These are phyloP conservation scores for Primulina eburnea DNA, from an alignment of 257 asterid species.

Conservation along the genomic window DNA sequence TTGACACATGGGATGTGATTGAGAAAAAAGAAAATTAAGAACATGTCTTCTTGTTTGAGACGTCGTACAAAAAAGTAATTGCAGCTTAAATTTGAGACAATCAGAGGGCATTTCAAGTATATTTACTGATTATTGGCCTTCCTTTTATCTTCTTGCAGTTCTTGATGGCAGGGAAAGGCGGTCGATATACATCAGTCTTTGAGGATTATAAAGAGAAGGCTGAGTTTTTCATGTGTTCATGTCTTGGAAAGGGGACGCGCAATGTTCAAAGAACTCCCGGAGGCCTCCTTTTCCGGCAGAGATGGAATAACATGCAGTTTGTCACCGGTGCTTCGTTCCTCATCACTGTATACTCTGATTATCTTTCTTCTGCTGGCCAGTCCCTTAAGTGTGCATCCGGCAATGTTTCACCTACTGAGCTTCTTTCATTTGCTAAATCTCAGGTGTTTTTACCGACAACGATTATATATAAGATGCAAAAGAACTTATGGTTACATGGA, in stretches of 20 bases:
- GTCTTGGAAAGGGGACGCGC: conserved; percentile 74
- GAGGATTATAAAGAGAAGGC: conserved; percentile 72
- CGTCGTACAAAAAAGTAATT: too few relatives aligned
- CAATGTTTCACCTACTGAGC: conserved; percentile 57
- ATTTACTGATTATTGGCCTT: neutral
- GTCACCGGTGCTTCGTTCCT: conserved; percentile 92
- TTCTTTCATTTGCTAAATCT: conserved; percentile 81
- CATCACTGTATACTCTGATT: conserved; percentile 78
- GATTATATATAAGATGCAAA: neutral
- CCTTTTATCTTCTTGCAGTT: conserved; percentile 42
- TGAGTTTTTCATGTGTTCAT: conserved; percentile 87
- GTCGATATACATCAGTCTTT: conserved; percentile 49
- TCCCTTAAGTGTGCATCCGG: conserved; percentile 62
- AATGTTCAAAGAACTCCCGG: conserved; percentile 87
- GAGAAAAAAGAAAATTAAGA: too few relatives aligned
- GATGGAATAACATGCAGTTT: conserved; percentile 99
- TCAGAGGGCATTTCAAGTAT: neutral
- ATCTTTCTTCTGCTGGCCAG: conserved; percentile 73
- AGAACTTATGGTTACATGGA: neutral
- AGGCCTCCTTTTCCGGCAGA: conserved; percentile 84
- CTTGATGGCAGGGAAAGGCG: conserved; percentile 80
- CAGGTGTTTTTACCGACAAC: conserved; percentile 45
- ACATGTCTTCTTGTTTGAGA: too few relatives aligned
- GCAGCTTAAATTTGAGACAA: neutral
- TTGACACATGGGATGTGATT: neutral